Evolutionary conservation across 2,329 filamentous ascomycete species (phyloP).

Genomic region (Cladosporium sp.): DNA sequence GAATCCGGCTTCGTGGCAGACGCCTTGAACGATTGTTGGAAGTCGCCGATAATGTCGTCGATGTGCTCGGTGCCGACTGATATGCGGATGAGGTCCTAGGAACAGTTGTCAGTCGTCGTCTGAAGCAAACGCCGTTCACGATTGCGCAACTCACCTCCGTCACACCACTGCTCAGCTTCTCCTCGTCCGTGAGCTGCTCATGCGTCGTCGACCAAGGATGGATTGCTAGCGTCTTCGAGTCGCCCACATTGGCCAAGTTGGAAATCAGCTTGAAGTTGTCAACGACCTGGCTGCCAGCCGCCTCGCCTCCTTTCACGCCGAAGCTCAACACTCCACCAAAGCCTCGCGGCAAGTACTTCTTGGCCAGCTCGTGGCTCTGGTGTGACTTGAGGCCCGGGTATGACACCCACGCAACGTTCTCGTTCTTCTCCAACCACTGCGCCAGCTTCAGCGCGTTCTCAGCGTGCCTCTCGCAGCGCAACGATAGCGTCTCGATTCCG

Average conservation of each 20-base stretch:
- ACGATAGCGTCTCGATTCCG: slow-evolving; percentile 80
- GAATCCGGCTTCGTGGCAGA: slow-evolving; percentile 38
- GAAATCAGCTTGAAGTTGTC: slow-evolving; percentile 93
- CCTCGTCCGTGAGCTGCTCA: slow-evolving; percentile 79
- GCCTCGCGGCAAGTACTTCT: slow-evolving; percentile 78
- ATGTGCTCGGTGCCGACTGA: slow-evolving; percentile 95
- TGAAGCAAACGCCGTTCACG: not conserved
- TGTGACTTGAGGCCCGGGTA: slow-evolving; percentile 86
- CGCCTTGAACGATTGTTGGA: slow-evolving; percentile 78
- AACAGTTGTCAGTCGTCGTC: slow-evolving; percentile 3
- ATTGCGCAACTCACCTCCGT: slow-evolving; percentile 40
- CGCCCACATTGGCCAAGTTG: slow-evolving; percentile 92
- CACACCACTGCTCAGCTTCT: slow-evolving; percentile 73
- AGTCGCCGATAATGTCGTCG: slow-evolving; percentile 93
- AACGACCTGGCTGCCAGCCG: slow-evolving; percentile 79
- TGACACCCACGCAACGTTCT: slow-evolving; percentile 85
- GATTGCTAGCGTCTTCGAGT: slow-evolving; percentile 90
- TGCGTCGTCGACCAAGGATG: slow-evolving; percentile 95
- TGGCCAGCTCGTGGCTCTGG: slow-evolving; percentile 69
- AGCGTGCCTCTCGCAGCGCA: slow-evolving; percentile 81
- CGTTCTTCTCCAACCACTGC: slow-evolving; percentile 73
- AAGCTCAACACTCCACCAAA: slow-evolving; percentile 90
- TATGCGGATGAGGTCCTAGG: slow-evolving; percentile 81
- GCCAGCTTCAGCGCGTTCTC: slow-evolving; percentile 76
- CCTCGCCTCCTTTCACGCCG: slow-evolving; percentile 80